Evolutionary conservation across 768 basidiomycete genomes (phyloP), one percentile per base, ranked within the genome.

Genomic region (Serendipita sp.): DNA sequence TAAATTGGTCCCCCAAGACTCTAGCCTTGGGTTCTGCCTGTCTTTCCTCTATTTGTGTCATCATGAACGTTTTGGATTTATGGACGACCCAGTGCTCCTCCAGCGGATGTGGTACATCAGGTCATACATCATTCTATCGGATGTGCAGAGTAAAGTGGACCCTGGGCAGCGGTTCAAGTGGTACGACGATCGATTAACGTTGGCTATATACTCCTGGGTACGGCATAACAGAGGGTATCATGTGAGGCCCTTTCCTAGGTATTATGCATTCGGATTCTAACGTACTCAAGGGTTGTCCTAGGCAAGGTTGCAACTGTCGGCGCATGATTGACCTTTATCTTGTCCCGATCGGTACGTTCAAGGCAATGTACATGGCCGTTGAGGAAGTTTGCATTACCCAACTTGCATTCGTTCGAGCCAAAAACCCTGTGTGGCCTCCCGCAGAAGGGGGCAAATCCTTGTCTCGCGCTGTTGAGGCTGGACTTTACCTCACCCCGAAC

Each of bases 101-200:
- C 55, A 60, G 33, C 23, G 55, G 3, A 60, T 60, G 55, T 60
- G 55, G 55, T 60, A 27, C 33, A 60, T 60, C 34, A 23, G 55
- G 2, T 23, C 55, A n/a, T 60, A 33, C 34, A 23, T 60, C 27
- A 31, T 60, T 36, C 33, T 29, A 10, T n/a, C 23, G 5, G 55
- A 60, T 36, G 48, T 23, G 8, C 8, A 18, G 48, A 52, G n/a
- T n/a, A 34, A 34, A 8, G 33, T 37, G 34, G 18, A n/a, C 16
- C 27, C 27, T n/a, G 18, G 18, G 16, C 27, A 60, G 55, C 16
- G 18, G 5, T 29, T 31, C 29, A 27, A 36, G 16, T 60, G 55
- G 55, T 60, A 27, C 34, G 55, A 60, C 33, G 8, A 33, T n/a
- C 55, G 55, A n/a, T n/a, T 60, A 27, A 60, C 55, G 8, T n/a